phyloP scores from a whole-genome alignment of 495 filamentous ascomycete genomes.

The Bryoglossum gracile region DNA sequence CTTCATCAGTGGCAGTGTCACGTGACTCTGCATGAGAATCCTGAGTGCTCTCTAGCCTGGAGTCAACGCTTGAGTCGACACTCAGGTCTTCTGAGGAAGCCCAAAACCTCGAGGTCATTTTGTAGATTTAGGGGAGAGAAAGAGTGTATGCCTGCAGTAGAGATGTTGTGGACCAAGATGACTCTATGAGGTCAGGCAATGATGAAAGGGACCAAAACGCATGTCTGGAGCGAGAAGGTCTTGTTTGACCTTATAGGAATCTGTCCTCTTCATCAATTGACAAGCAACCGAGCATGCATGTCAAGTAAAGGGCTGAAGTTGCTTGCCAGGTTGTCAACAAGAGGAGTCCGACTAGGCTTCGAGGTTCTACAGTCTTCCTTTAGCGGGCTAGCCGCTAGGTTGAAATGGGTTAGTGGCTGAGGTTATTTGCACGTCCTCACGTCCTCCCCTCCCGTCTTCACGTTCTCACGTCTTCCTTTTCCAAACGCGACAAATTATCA shows the following conservation, averaged over 20 bases:
- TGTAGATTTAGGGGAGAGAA: background rate
- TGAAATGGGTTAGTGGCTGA: too few relatives aligned
- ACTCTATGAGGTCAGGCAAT: too few relatives aligned
- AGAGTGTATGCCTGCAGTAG: background rate
- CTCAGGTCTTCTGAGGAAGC: slow-evolving; percentile 11
- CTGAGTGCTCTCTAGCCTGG: slow-evolving; percentile 2
- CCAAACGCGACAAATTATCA: too few relatives aligned
- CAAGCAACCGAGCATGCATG: slow-evolving; percentile 7
- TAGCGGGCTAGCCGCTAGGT: background rate
- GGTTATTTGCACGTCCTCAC: too few relatives aligned
- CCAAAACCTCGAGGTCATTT: slow-evolving; percentile 13
- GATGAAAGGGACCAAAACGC: too few relatives aligned
- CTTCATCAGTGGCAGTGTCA: background rate
- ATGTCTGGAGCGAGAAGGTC: too few relatives aligned
- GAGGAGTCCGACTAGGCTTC: background rate
- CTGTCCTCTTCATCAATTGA: slow-evolving; percentile 1
- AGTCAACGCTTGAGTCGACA: slow-evolving; percentile 15
- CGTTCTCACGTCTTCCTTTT: too few relatives aligned
- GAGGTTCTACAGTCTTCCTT: too few relatives aligned
- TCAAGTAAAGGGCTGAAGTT: slow-evolving; percentile 21
- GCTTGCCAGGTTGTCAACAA: background rate
- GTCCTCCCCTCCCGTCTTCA: too few relatives aligned
- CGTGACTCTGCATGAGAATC: background rate
- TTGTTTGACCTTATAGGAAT: too few relatives aligned
- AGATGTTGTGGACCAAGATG: background rate